A percentile compares a stretch with the other conserved stretches of the same genome.
Conservation (phyloP, 768 basidiomycete genomes). For the Terana coerulea region DNA sequence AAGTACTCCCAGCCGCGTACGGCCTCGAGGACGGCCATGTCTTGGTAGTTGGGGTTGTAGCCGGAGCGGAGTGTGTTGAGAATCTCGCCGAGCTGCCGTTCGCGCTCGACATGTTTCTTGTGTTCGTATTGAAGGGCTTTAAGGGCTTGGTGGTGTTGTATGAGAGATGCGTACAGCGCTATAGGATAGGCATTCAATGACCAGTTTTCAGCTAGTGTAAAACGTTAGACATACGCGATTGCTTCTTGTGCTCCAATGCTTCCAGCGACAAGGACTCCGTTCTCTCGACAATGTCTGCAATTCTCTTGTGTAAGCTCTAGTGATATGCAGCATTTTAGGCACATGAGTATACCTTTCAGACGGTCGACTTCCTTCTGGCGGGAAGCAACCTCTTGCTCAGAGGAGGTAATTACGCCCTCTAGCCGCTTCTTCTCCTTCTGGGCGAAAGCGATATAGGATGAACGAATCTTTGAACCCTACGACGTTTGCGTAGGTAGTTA, state of each 20-base stretch:
- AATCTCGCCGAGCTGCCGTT: slow-evolving; percentile 78
- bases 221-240: slow-evolving; percentile 63
- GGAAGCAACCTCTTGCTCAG: slow-evolving; percentile 54
- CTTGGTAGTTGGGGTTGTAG: slow-evolving; percentile 99
- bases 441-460: slow-evolving; percentile 83
- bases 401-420: slow-evolving; percentile 54
- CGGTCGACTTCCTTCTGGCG: slow-evolving; percentile 71
- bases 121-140: slow-evolving; percentile 73
- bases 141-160: slow-evolving; percentile 71
- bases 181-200: slow-evolving; percentile 1
- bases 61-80: slow-evolving; percentile 74
- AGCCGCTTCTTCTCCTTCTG: slow-evolving; percentile 86
- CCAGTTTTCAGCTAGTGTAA: background rate
- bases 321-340: background rate
- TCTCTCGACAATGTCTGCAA: slow-evolving; percentile 68
- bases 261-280: slow-evolving; percentile 77
- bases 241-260: slow-evolving; percentile 78
- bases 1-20: slow-evolving; percentile 89
- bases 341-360: slow-evolving; percentile 52
- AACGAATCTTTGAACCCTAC: slow-evolving; percentile 89
- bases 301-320: background rate
- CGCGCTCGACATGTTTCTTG: slow-evolving; percentile 67
- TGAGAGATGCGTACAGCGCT: slow-evolving; percentile 79
- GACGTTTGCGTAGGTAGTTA: background rate
- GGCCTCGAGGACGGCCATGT: slow-evolving; percentile 97